Evolutionary conservation across 768 basidiomycete species (phyloP).

Genomic region (Tulasnella sp.): DNA sequence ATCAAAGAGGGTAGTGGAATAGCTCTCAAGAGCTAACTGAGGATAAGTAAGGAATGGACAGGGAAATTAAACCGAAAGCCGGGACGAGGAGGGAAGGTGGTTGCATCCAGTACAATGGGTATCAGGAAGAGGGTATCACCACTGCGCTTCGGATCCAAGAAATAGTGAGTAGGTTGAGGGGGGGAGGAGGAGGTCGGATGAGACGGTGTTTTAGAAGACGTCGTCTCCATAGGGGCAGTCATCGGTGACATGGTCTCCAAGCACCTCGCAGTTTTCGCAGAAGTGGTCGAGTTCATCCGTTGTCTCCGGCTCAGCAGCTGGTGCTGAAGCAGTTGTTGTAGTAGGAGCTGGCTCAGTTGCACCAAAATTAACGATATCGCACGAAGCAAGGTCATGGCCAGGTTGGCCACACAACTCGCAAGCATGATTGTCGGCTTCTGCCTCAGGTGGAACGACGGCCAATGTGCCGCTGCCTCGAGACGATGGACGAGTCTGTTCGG

Average conservation of each 20-base stretch:
- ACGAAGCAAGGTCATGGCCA: slow-evolving; percentile 80
- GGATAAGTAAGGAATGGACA: not conserved
- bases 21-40: not conserved
- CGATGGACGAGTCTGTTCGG: slow-evolving; percentile 10
- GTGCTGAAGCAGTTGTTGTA: slow-evolving; percentile 13
- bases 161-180: not conserved
- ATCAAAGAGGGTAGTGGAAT: not conserved
- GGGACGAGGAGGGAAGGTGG: not conserved
- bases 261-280: slow-evolving; percentile 78
- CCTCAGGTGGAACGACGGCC: not conserved
- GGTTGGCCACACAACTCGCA: slow-evolving; percentile 83
- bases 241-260: slow-evolving; percentile 53
- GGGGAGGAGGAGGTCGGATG: not conserved
- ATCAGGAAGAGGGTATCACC: not conserved
- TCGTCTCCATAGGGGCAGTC: slow-evolving; percentile 81
- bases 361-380: slow-evolving; percentile 59
- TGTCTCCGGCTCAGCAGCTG: slow-evolving; percentile 12
- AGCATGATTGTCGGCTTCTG: slow-evolving; percentile 21
- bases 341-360: slow-evolving; percentile 22
- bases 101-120: not conserved
- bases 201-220: slow-evolving; percentile 48
- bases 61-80: not conserved
- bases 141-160: not conserved
- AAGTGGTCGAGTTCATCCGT: slow-evolving; percentile 32
- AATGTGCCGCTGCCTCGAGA: not conserved